These are phyloP conservation scores for Acrodontium crateriforme DNA, from an alignment of 2,329 filamentous ascomycete genomes.

Conservation along the genomic window DNA sequence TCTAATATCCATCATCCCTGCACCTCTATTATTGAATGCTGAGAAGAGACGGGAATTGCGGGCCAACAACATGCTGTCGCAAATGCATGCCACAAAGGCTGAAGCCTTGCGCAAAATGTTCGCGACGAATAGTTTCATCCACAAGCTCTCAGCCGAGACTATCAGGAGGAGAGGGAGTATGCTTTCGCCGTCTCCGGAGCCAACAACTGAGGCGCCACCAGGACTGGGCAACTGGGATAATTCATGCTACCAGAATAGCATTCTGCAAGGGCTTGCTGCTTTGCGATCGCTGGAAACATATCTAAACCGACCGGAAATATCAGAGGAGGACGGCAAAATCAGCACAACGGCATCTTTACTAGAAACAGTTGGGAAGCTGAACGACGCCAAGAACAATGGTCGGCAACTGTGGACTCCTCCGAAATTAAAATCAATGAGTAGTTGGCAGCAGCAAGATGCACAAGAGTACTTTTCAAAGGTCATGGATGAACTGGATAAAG, in stretches of 20 bases:
- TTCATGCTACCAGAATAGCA: constrained; percentile 95
- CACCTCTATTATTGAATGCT: constrained; percentile 42
- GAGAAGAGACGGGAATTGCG: constrained; percentile 26
- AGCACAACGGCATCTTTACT: constrained; percentile 37
- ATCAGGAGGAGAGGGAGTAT: constrained; percentile 11
- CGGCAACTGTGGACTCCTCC: constrained; percentile 68
- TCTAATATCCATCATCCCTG: constrained; percentile 44
- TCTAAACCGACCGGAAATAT: constrained; percentile 26
- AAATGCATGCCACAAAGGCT: constrained; percentile 24
- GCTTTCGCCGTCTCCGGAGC: constrained; percentile 5
- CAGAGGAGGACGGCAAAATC: constrained; percentile 1
- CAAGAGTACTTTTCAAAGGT: constrained; percentile 95
- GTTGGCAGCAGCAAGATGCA: constrained; percentile 91
- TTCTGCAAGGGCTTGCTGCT: constrained; percentile 58
- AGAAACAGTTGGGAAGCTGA: constrained; percentile 55
- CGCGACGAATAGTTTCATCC: too few relatives aligned
- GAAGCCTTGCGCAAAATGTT: constrained; percentile 24
- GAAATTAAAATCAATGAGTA: constrained; percentile 81
- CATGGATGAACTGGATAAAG: constrained; percentile 45
- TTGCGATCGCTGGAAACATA: constrained; percentile 56
- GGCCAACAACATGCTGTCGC: constrained; percentile 16
- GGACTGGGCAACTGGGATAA: constrained; percentile 88
- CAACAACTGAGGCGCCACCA: constrained; percentile 25
- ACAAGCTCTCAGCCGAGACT: too few relatives aligned
- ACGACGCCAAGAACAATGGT: constrained; percentile 56